These are phyloP conservation scores for Gypsophila paniculata DNA, from an alignment of 179 eudicot species.

Conservation along the genomic window DNA sequence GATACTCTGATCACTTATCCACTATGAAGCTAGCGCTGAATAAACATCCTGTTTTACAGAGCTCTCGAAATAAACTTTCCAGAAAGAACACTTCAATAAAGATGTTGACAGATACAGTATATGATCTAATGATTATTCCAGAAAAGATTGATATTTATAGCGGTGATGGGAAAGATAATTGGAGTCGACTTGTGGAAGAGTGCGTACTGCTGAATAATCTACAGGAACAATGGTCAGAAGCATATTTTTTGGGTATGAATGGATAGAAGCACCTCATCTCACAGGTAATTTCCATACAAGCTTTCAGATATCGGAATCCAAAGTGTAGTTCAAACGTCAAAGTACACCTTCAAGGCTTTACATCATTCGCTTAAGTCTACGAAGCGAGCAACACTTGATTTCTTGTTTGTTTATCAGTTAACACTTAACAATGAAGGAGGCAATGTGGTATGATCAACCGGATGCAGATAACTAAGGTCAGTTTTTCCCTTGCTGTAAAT, in stretches of 20 bases:
- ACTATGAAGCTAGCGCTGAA: background rate
- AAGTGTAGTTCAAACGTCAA: background rate
- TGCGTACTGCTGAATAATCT: slow-evolving; percentile 47
- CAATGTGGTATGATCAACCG: slow-evolving; percentile 13
- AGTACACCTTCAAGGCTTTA: background rate
- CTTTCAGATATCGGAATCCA: background rate
- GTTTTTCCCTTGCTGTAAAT: slow-evolving; percentile 15
- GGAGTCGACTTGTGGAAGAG: slow-evolving; percentile 60
- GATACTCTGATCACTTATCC: background rate
- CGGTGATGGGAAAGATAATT: slow-evolving; percentile 40
- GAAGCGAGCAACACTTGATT: background rate
- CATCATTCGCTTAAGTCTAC: background rate
- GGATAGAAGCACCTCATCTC: slow-evolving; percentile 28
- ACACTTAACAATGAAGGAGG: slow-evolving; percentile 14
- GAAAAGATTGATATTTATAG: slow-evolving; percentile 48
- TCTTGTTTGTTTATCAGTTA: slow-evolving; percentile 21
- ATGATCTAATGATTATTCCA: slow-evolving; percentile 46
- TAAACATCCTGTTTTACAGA: slow-evolving; percentile 8
- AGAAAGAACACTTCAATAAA: slow-evolving; percentile 31
- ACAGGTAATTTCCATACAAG: slow-evolving; percentile 17
- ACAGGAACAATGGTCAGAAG: slow-evolving; percentile 57
- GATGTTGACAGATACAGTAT: slow-evolving; percentile 25
- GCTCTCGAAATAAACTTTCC: slow-evolving; percentile 27
- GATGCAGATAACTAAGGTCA: slow-evolving; percentile 18
- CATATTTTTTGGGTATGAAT: slow-evolving; percentile 48